phyloP scores from a whole-genome alignment of 495 filamentous ascomycete genomes.

The Platismatia glauca region DNA sequence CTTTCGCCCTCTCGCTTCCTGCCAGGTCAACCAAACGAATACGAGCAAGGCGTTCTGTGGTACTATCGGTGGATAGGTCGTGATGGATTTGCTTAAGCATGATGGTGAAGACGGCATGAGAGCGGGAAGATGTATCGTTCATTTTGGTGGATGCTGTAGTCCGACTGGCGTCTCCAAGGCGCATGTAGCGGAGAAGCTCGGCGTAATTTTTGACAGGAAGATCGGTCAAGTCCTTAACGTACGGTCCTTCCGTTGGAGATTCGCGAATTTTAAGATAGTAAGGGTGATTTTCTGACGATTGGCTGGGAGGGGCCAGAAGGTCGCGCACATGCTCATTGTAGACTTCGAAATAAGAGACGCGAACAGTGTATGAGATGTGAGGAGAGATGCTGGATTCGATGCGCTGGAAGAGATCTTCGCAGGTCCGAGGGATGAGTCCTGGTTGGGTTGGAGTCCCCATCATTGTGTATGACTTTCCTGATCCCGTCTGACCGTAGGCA shows the following conservation, averaged over 20 bases:
- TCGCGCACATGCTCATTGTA: constrained; percentile 99
- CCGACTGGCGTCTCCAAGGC: constrained; percentile 74
- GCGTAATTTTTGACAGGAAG: constrained; percentile 71
- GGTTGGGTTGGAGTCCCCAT: constrained; percentile 87
- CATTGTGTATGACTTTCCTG: constrained; percentile 98
- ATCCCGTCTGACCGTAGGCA: constrained; percentile 95
- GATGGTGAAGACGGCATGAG: constrained; percentile 95
- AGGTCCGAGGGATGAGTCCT: constrained; percentile 93
- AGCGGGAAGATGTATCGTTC: constrained; percentile 94
- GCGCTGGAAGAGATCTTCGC: constrained; percentile 89
- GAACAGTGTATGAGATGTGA: constrained; percentile 90
- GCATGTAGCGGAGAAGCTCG: constrained; percentile 87
- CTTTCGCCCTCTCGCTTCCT: constrained; percentile 88
- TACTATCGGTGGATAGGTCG: constrained; percentile 88
- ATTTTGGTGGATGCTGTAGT: constrained; percentile 97
- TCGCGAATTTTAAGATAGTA: constrained; percentile 97
- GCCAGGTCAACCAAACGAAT: constrained; percentile 95
- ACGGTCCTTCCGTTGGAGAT: constrained; percentile 90
- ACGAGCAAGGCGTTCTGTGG: constrained; percentile 83
- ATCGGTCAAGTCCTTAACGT: constrained; percentile 93
- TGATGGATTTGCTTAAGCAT: constrained; percentile 95
- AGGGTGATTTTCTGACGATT: constrained; percentile 49
- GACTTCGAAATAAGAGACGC: constrained; percentile 97
- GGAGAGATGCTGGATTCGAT: constrained; percentile 77
- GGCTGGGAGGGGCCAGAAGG: constrained; percentile 66